Evolutionary conservation across 1,139 yeast genomes (phyloP), one percentile per base, ranked within the genome.

Genomic region (Candida buenavistaensis): DNA sequence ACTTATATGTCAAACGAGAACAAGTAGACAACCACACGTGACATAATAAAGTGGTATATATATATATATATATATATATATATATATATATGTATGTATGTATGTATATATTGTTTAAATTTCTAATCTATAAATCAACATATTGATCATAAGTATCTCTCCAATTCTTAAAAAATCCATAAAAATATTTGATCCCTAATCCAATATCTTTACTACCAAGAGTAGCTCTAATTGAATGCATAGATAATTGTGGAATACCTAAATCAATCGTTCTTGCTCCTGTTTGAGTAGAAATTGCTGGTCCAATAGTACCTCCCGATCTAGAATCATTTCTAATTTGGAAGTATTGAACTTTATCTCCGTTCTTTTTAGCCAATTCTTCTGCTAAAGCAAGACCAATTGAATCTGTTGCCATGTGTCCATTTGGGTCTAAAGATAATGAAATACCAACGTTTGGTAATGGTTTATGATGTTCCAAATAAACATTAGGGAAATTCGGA

Each of bases 281-380:
- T 2, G 68, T 63, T 48, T 39, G 72, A 48, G 51, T 59, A 38
- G 52, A 66, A 33, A 55, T 50, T 1, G 53, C 59, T 2, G 76
- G 75, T 1, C 76, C 76, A 41, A 69, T 70, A 7, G 75, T 68
- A 11, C 73, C 66, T 9, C 76, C 76, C 8, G 71, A 64, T 31
- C 70, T 55, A 4, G 61, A 53, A 45, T 66, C 75, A 39, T 70
- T 70, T 38, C 74, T 56, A 26, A 69, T 64, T 42, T 69, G 75
- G 51, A 69, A 69, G 34, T 55, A 55, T 46, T 70, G 76, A 21
- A 70, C 47, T 28, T 50, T 40, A 33, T 57, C 60, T 9, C 44
- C 53, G 38, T 59, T 57, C 26, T 46, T 41, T 19, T 47, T 39
- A 6, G 68, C 69, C 29, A 69, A 52, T 30, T 54, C 55, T 38